phyloP scores from a whole-genome alignment of 2,329 filamentous ascomycete genomes.

The Cladosporium cucumerinum region DNA sequence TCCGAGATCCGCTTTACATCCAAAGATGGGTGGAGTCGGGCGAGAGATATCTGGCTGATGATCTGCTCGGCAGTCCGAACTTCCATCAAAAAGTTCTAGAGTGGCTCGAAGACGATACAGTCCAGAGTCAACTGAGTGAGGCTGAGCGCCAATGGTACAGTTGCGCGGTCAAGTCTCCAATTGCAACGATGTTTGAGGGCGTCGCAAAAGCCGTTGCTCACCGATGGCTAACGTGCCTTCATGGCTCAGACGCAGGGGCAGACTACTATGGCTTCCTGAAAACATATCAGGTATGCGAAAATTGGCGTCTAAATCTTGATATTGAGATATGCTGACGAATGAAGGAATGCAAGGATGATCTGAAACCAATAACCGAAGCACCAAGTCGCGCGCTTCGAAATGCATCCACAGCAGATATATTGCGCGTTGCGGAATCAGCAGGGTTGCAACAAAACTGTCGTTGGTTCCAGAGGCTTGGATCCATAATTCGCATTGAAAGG shows the following conservation, averaged over 20 bases:
- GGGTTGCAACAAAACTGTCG: background rate
- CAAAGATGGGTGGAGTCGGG: background rate
- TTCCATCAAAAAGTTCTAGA: background rate
- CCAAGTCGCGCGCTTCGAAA: background rate
- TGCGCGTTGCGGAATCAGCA: background rate
- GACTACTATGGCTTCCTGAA: background rate
- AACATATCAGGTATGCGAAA: background rate
- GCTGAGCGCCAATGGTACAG: background rate
- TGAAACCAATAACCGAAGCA: background rate
- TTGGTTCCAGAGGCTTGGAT: background rate
- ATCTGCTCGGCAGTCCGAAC: background rate
- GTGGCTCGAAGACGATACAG: background rate
- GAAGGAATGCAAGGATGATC: background rate
- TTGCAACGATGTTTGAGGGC: background rate
- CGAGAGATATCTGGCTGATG: background rate
- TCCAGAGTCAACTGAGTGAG: background rate
- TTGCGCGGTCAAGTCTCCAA: background rate
- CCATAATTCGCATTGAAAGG: background rate
- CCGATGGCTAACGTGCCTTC: background rate
- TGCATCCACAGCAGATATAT: background rate
- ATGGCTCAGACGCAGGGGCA: background rate
- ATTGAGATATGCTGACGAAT: background rate
- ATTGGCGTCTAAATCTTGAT: background rate
- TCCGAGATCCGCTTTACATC: background rate
- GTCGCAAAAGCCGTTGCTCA: background rate